These are phyloP conservation scores for Dendrobium chrysotoxum DNA, from an alignment of 106 monocot genomes.

Conservation along the genomic window DNA sequence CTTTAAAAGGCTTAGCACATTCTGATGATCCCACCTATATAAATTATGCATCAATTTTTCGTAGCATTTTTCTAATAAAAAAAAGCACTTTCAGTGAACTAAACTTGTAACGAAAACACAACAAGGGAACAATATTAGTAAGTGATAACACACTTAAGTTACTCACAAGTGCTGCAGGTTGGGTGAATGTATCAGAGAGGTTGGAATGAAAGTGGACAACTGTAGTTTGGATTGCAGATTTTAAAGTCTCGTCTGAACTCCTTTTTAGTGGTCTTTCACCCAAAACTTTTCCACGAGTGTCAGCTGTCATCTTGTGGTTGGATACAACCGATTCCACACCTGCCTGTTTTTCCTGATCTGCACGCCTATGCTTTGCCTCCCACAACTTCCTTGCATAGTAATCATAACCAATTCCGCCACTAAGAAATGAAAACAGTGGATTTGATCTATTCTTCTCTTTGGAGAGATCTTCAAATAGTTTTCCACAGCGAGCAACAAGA, in stretches of 20 bases:
- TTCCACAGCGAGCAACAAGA: slow-evolving; percentile 84
- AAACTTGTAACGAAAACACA: no score
- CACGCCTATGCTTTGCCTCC: slow-evolving; percentile 71
- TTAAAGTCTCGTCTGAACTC: slow-evolving; percentile 14
- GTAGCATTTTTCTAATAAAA: neutral
- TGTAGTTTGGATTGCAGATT: slow-evolving; percentile 21
- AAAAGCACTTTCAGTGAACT: neutral
- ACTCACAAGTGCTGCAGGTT: slow-evolving; percentile 71
- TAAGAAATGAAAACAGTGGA: slow-evolving; percentile 77
- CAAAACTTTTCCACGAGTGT: slow-evolving; percentile 68
- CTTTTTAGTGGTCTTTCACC: slow-evolving; percentile 81
- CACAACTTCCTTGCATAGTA: slow-evolving; percentile 85
- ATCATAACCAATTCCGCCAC: slow-evolving; percentile 64
- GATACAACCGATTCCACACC: slow-evolving; percentile 27
- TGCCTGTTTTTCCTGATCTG: slow-evolving; percentile 20
- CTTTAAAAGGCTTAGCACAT: slow-evolving; percentile 60
- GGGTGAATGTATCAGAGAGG: slow-evolving; percentile 68
- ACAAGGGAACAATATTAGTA: no score
- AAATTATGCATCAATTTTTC: slow-evolving; percentile 10
- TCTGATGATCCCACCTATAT: slow-evolving; percentile 40
- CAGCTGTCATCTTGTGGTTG: slow-evolving; percentile 62
- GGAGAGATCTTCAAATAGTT: slow-evolving; percentile 84
- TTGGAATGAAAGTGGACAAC: slow-evolving; percentile 57
- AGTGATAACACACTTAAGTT: neutral
- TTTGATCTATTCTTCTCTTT: slow-evolving; percentile 77